phyloP scores from a whole-genome alignment of 768 basidiomycete genomes.

The Termitomyces sp. region DNA sequence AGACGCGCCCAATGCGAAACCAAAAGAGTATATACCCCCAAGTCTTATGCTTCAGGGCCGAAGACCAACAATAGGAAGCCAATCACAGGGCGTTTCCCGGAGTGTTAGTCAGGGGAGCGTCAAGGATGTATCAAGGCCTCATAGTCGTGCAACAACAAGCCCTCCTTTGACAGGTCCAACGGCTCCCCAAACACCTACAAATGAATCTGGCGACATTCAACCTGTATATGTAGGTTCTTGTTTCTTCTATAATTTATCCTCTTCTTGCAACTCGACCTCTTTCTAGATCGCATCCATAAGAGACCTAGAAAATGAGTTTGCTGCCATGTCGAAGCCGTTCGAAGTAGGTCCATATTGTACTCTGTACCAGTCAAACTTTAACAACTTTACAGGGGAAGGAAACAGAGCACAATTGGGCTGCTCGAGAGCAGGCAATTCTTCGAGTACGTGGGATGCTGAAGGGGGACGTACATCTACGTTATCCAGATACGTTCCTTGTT shows the following conservation, averaged over 20 bases:
- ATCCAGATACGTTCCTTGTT: constrained; percentile 65
- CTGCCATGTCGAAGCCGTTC: constrained; percentile 71
- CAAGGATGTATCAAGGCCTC: constrained; percentile 47
- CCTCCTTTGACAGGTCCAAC: constrained; percentile 27
- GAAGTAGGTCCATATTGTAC: constrained; percentile 45
- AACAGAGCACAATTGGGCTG: constrained; percentile 92
- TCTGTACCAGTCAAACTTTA: background rate
- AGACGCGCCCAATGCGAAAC: constrained; percentile 31
- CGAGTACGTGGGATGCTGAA: constrained; percentile 87
- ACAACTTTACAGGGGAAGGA: constrained; percentile 71
- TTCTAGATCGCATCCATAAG: constrained; percentile 72
- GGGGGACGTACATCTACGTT: constrained; percentile 74
- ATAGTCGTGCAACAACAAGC: constrained; percentile 51
- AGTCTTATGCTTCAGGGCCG: constrained; percentile 58
- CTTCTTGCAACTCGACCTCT: background rate
- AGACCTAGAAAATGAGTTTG: constrained; percentile 85
- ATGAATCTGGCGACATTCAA: constrained; percentile 44
- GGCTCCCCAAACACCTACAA: constrained; percentile 28
- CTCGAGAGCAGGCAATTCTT: constrained; percentile 70
- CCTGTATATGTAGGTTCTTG: constrained; percentile 58
- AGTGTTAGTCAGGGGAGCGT: constrained; percentile 43
- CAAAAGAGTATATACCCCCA: constrained; percentile 70
- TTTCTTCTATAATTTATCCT: background rate
- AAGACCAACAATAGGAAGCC: constrained; percentile 37
- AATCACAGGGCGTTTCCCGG: constrained; percentile 31